Evolutionary conservation across 805 yeast genomes (phyloP).

Genomic region (Clavispora phyllophila): DNA sequence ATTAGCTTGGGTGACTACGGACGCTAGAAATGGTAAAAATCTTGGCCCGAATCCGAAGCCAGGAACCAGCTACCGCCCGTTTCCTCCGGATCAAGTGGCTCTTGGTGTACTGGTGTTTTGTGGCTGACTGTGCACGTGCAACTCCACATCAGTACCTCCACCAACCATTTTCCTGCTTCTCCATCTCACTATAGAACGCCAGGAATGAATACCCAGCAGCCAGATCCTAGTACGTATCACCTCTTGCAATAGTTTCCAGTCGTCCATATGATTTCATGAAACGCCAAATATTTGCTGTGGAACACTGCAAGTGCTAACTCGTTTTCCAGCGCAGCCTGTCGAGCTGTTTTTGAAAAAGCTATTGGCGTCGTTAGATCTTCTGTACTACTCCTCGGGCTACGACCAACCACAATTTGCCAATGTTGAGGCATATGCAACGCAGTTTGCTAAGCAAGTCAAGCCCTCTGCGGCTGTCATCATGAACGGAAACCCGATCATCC

Average conservation of each 20-base stretch:
- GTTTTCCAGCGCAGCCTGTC: slow-evolving; percentile 28
- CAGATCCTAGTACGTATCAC: slow-evolving; percentile 21
- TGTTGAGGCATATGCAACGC: slow-evolving; percentile 39
- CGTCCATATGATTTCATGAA: not conserved
- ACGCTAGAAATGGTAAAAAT: no score
- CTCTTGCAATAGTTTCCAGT: not conserved
- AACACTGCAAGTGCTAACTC: not conserved
- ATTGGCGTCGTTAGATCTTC: slow-evolving; percentile 31
- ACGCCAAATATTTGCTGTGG: not conserved
- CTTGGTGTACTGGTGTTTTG: not conserved
- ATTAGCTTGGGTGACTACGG: no score
- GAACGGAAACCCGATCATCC: slow-evolving; percentile 51
- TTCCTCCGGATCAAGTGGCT: no score
- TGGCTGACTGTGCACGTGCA: not conserved
- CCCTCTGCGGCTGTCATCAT: slow-evolving; percentile 49
- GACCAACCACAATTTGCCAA: slow-evolving; percentile 18
- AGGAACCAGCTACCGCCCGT: no score
- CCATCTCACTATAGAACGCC: not conserved
- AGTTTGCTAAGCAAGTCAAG: slow-evolving; percentile 48
- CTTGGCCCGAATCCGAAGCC: no score
- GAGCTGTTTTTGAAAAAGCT: slow-evolving; percentile 37
- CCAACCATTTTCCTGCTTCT: no score
- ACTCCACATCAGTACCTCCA: not conserved
- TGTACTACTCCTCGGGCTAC: slow-evolving; percentile 20
- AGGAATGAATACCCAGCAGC: slow-evolving; percentile 4